Percentiles rank a stretch among this genome's conserved stretches.
These are phyloP conservation scores for Pleurotus tuber-regium DNA, from an alignment of 768 basidiomycete species.

Conservation along the genomic window DNA sequence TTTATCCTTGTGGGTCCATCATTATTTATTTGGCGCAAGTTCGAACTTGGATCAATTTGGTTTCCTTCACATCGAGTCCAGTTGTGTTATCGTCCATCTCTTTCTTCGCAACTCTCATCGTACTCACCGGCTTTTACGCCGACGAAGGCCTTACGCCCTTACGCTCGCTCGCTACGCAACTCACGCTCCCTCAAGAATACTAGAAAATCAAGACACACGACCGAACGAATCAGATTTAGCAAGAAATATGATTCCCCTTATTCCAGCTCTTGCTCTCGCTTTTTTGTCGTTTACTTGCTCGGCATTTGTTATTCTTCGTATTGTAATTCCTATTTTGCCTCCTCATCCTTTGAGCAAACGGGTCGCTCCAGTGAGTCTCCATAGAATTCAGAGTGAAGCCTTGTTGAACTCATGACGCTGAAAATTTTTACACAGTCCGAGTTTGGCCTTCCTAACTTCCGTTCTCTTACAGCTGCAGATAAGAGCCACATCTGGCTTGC, in stretches of 20 bases:
- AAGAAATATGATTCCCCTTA: constrained; percentile 61
- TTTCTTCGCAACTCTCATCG: constrained; percentile 25
- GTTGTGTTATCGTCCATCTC: constrained; percentile 26
- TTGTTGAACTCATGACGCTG: too few species aligned
- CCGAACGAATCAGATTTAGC: constrained; percentile 23
- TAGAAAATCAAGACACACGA: constrained; percentile 1
- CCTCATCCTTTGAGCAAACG: constrained; percentile 72
- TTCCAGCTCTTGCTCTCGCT: constrained; percentile 63
- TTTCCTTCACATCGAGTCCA: constrained; percentile 17
- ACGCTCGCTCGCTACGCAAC: constrained; percentile 36
- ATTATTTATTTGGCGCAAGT: constrained; percentile 11
- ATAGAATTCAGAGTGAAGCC: too few species aligned
- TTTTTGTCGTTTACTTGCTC: constrained; percentile 72
- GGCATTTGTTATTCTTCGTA: constrained; percentile 73
- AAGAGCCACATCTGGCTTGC: constrained; percentile 76
- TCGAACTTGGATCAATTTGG: constrained; percentile 17
- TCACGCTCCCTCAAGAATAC: constrained; percentile 43
- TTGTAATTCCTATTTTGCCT: constrained; percentile 71
- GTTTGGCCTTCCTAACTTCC: constrained; percentile 71
- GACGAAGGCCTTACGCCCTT: constrained; percentile 42
- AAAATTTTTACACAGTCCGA: constrained; percentile 73
- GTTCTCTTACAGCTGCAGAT: constrained; percentile 62
- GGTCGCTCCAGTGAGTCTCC: constrained; percentile 61
- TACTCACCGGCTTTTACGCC: constrained; percentile 24
- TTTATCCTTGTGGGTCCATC: constrained; percentile 21